phyloP scores from a whole-genome alignment of 78 protist species.

The Monosiga brevicollis region DNA sequence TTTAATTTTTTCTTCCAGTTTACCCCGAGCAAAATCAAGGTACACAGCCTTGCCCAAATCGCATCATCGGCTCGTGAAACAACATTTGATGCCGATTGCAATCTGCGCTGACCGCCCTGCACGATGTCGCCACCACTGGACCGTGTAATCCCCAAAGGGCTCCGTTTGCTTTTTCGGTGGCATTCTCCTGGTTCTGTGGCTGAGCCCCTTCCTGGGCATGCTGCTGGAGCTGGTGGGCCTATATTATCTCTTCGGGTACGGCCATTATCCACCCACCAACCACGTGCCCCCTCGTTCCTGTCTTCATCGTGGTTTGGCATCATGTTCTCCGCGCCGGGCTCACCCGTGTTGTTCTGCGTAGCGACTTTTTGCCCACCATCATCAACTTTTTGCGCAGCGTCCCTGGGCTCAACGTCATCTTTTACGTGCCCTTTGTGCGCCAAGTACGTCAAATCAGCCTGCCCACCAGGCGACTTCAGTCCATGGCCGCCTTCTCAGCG shows the following conservation, averaged over 20 bases:
- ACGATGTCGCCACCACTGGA: background rate
- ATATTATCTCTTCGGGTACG: conserved; percentile 20
- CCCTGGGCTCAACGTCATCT: background rate
- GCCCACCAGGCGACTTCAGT: too few relatives aligned
- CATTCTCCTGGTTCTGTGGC: conserved; percentile 2
- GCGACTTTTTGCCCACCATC: conserved; percentile 26
- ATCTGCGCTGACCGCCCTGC: background rate
- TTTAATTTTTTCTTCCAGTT: conserved; percentile 17
- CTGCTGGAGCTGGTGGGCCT: conserved; percentile 16
- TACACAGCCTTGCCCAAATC: background rate
- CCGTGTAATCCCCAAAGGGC: background rate
- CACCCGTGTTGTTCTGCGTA: background rate
- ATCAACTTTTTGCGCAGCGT: conserved; percentile 11
- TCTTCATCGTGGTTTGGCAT: background rate
- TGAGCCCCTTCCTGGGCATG: conserved; percentile 17
- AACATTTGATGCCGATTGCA: background rate
- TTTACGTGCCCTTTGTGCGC: conserved; percentile 9
- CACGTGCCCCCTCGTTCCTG: background rate
- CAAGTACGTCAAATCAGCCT: too few relatives aligned
- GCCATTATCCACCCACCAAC: background rate
- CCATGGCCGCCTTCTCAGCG: too few relatives aligned
- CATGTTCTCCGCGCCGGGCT: background rate
- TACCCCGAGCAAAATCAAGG: background rate
- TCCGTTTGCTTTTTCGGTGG: conserved; percentile 15
- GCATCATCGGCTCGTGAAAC: background rate